phyloP scores from a whole-genome alignment of 345 rosid genomes.

The Hevea brasiliensis region DNA sequence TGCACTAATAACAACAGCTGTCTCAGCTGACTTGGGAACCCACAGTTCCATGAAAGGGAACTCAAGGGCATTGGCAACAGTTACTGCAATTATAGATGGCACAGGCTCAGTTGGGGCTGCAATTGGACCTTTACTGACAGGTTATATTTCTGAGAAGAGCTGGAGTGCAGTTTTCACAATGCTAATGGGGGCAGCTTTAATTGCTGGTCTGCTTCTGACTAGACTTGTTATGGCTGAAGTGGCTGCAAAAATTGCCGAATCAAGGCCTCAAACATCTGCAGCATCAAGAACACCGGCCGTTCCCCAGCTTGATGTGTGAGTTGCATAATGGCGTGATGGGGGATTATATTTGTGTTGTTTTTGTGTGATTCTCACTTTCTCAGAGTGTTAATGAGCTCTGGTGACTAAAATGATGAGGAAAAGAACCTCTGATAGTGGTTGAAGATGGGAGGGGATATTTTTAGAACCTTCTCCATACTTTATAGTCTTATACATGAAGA shows the following conservation, averaged over 20 bases:
- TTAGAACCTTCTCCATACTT: conserved; percentile 23
- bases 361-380: conserved; percentile 18
- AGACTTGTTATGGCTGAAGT: conserved; percentile 81
- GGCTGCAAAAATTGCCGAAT: conserved; percentile 58
- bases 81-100: conserved; percentile 96
- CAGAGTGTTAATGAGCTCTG: conserved; percentile 7
- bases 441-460: conserved; percentile 24
- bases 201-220: conserved; percentile 76
- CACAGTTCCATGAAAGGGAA: conserved; percentile 84
- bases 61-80: conserved; percentile 89
- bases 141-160: conserved; percentile 81
- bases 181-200: conserved; percentile 86
- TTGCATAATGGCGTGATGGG: background rate
- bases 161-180: conserved; percentile 88
- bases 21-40: conserved; percentile 94
- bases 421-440: conserved; percentile 10
- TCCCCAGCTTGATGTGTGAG: conserved; percentile 31
- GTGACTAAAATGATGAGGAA: conserved; percentile 19
- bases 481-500: background rate
- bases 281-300: conserved; percentile 26
- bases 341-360: background rate
- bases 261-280: conserved; percentile 29
- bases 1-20: conserved; percentile 94
- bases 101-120: conserved; percentile 99
- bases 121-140: conserved; percentile 84